Evolutionary conservation across 208 protist genomes (phyloP).

Genomic region (Crithidia brevicula): DNA sequence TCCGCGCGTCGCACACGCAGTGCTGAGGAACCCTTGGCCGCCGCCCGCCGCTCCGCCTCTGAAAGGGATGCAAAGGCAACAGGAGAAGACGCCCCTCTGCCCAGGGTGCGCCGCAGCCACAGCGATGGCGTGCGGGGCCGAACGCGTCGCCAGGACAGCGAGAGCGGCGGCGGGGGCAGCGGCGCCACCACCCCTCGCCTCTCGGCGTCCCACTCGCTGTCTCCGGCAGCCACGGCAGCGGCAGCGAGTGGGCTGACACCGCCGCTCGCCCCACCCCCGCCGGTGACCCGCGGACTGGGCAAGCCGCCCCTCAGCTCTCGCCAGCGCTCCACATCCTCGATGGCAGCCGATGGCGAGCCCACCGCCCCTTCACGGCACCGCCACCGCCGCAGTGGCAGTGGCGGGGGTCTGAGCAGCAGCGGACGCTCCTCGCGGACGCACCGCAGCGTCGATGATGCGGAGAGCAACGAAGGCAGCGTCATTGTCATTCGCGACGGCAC

Average conservation of each 20-base stretch:
- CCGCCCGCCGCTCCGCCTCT: slow-evolving; percentile 4
- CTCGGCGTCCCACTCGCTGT: slow-evolving; percentile 21
- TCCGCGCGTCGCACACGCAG: slow-evolving; percentile 24
- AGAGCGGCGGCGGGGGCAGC: slow-evolving; percentile 3
- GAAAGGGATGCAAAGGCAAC: background rate
- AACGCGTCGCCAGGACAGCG: background rate
- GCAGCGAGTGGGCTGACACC: slow-evolving; percentile 22
- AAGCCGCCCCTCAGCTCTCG: slow-evolving; percentile 64
- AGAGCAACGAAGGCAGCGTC: slow-evolving; percentile 20
- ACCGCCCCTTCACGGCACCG: slow-evolving; percentile 17
- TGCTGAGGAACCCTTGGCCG: slow-evolving; percentile 29
- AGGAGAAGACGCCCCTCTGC: background rate
- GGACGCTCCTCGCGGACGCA: slow-evolving; percentile 18
- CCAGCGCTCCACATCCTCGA: slow-evolving; percentile 17
- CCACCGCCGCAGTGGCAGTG: slow-evolving; percentile 28
- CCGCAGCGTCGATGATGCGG: slow-evolving; percentile 5
- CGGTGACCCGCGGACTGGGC: slow-evolving; percentile 35
- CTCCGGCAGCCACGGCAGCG: slow-evolving; percentile 2
- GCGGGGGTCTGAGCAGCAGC: slow-evolving; percentile 21
- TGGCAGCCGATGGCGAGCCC: background rate
- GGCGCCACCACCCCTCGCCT: slow-evolving; percentile 4
- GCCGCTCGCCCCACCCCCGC: slow-evolving; percentile 28
- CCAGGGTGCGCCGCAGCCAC: slow-evolving; percentile 27
- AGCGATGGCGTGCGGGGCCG: slow-evolving; percentile 18
- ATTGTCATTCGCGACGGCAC: slow-evolving; percentile 28